Evolutionary conservation across 2,329 filamentous ascomycete species (phyloP).

Genomic region (Verticillium nubilum): DNA sequence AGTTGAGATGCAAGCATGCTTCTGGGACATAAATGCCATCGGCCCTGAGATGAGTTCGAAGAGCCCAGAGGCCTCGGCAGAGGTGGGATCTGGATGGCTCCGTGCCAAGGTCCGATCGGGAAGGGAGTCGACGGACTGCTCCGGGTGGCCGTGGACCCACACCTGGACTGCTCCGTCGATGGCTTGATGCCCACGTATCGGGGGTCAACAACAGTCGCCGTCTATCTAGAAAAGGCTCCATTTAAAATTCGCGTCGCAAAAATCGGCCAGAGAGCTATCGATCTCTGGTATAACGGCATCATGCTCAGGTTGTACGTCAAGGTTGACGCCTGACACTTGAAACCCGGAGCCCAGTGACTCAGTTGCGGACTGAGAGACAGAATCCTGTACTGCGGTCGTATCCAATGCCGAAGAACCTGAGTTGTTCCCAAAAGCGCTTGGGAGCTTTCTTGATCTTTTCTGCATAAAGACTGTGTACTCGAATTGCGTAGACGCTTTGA

Average conservation of each 20-base stretch:
- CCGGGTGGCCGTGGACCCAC: background rate
- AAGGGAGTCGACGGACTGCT: conserved; percentile 1
- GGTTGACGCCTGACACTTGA: background rate
- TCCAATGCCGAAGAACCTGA: background rate
- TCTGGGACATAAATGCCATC: background rate
- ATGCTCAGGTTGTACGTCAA: no score
- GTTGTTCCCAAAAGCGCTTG: background rate
- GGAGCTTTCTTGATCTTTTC: background rate
- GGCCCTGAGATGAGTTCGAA: background rate
- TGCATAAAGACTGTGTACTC: background rate
- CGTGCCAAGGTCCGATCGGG: background rate
- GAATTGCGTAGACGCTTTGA: background rate
- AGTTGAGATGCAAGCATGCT: background rate
- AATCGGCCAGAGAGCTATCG: conserved; percentile 9
- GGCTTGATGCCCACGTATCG: background rate
- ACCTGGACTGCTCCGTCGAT: conserved; percentile 1
- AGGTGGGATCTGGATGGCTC: background rate
- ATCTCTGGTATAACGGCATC: conserved; percentile 5
- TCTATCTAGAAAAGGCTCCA: conserved; percentile 10
- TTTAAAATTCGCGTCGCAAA: conserved; percentile 9
- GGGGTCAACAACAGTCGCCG: background rate
- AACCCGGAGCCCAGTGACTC: background rate
- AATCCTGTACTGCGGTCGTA: background rate
- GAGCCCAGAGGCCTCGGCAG: background rate
- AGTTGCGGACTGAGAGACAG: background rate